These are phyloP conservation scores for Magnusiomyces starmeri DNA, from an alignment of 1,139 yeast species.

Conservation along the genomic window DNA sequence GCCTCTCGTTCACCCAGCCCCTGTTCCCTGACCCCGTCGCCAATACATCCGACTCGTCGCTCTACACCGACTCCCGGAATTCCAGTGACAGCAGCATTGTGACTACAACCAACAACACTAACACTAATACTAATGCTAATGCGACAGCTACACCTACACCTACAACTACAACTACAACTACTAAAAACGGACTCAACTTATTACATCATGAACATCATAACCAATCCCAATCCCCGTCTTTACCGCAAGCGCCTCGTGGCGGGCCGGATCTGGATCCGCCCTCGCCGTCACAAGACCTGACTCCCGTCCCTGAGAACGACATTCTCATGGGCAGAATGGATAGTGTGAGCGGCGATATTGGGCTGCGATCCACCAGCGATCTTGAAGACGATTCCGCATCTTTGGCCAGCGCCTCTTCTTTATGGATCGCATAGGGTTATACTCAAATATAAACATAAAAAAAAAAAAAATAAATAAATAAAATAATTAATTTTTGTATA, in stretches of 20 bases:
- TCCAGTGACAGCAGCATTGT: neutral
- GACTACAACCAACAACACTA: neutral
- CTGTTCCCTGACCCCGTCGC: too few species aligned
- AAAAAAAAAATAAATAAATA: slow-evolving; percentile 3
- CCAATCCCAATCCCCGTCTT: neutral
- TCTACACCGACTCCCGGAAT: neutral
- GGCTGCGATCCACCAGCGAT: neutral
- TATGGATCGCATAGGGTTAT: neutral
- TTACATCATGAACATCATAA: neutral
- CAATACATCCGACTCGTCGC: neutral
- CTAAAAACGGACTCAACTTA: neutral
- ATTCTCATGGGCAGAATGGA: slow-evolving; percentile 3
- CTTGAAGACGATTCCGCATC: neutral
- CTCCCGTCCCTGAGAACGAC: too few species aligned
- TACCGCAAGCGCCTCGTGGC: neutral
- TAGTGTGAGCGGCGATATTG: slow-evolving; percentile 5
- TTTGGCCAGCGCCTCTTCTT: neutral
- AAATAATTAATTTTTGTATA: neutral
- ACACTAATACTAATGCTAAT: neutral
- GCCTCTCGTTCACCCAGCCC: too few species aligned
- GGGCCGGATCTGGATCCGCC: neutral
- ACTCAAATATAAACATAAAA: neutral
- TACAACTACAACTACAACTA: neutral
- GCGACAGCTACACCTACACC: neutral
- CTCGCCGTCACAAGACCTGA: neutral